Conservation (phyloP, 2,329 filamentous ascomycete species). For the Trichoderma pleuroti region DNA sequence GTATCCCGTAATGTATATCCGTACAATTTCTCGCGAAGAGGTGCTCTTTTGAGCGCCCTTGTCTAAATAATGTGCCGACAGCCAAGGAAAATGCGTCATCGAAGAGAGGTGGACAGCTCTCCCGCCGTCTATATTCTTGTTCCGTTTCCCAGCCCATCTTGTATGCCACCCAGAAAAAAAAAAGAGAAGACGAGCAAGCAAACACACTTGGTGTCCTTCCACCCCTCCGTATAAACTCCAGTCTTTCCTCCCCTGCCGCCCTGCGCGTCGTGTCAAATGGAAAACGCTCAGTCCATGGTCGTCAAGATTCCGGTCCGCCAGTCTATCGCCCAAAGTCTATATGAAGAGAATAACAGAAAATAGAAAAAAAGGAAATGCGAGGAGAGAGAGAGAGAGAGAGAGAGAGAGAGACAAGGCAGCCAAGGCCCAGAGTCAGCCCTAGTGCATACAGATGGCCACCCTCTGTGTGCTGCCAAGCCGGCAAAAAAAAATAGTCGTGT, state of each 20-base stretch:
- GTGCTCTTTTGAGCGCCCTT: conserved; percentile 6
- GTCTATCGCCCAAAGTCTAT: conserved; percentile 20
- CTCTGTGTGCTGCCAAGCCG: background rate
- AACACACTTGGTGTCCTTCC: conserved; percentile 4
- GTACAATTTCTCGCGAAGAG: conserved; percentile 14
- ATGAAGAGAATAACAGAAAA: background rate
- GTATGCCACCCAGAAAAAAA: background rate
- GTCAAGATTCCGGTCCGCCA: conserved; percentile 18
- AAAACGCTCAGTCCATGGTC: conserved; percentile 19
- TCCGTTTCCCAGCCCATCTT: conserved; percentile 10
- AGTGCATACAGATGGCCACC: background rate
- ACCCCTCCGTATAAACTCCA: conserved; percentile 14
- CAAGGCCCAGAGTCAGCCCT: background rate
- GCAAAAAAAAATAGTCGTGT: conserved; percentile 11
- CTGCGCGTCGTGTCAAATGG: conserved; percentile 7
- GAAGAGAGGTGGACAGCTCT: conserved; percentile 12
- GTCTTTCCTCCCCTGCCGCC: conserved; percentile 10
- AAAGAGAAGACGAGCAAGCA: conserved; percentile 1
- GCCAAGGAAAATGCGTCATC: conserved; percentile 15
- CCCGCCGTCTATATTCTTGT: conserved; percentile 9
- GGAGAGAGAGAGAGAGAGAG: background rate
- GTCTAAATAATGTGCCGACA: conserved; percentile 16
- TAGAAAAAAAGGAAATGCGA: background rate
- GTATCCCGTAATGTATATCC: conserved; percentile 6
- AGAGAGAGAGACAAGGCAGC: background rate